Evolutionary conservation across 139 green algal species (phyloP).

Genomic region (Chlamydomonas incerta): DNA sequence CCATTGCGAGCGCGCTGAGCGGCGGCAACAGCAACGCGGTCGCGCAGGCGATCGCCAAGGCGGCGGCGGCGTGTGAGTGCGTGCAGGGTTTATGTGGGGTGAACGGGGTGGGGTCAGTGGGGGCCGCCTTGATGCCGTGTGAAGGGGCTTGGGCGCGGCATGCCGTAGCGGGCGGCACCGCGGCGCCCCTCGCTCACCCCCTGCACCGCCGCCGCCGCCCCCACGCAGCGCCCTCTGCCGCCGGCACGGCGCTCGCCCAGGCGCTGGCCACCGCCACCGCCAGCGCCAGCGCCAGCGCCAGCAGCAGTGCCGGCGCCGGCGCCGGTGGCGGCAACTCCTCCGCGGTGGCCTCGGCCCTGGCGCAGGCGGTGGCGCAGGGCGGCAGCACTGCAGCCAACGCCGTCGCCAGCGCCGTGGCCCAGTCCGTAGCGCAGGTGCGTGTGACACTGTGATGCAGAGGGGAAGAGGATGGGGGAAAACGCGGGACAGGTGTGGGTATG

Average conservation of each 20-base stretch:
- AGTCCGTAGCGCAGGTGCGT: conserved; percentile 10
- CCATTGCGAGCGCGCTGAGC: neutral
- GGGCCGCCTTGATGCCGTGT: too few relatives aligned
- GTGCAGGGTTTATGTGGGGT: too few relatives aligned
- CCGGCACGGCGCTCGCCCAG: neutral
- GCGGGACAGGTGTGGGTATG: too few relatives aligned
- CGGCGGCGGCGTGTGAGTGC: neutral
- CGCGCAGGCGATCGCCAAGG: conserved; percentile 20
- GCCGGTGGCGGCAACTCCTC: neutral
- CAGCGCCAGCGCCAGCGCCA: neutral
- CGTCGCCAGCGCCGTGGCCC: conserved; percentile 34
- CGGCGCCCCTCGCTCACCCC: too few relatives aligned
- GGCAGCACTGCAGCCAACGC: conserved; percentile 14
- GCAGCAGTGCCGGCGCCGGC: neutral
- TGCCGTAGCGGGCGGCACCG: too few relatives aligned
- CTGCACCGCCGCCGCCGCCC: too few relatives aligned
- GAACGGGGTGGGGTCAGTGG: too few relatives aligned
- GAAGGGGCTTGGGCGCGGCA: too few relatives aligned
- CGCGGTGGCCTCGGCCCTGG: neutral
- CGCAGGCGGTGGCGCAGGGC: conserved; percentile 20
- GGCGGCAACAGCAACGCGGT: conserved; percentile 3
- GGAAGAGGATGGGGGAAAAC: too few relatives aligned
- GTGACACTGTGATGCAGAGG: too few relatives aligned
- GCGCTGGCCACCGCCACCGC: neutral
- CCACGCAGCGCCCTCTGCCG: neutral